phyloP scores from a whole-genome alignment of 2,329 filamentous ascomycete species.

The Nemania sp. region DNA sequence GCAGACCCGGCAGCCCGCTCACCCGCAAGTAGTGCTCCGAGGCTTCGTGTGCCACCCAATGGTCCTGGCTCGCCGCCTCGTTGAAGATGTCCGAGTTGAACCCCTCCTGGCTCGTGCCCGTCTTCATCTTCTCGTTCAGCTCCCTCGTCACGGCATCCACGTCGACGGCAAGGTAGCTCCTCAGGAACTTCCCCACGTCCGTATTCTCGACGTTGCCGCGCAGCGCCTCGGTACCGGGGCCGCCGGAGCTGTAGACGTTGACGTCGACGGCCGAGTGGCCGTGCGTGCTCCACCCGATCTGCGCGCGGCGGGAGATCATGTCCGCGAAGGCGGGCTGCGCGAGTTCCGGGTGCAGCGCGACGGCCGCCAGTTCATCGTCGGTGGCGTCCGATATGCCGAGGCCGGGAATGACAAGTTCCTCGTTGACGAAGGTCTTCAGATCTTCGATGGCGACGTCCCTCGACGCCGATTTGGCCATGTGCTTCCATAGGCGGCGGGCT shows the following conservation, averaged over 20 bases:
- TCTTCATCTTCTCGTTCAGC: slow-evolving; percentile 65
- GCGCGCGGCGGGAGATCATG: slow-evolving; percentile 85
- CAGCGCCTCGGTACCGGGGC: slow-evolving; percentile 66
- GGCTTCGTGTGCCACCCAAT: slow-evolving; percentile 37
- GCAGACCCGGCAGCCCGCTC: neutral
- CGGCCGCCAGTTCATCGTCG: slow-evolving; percentile 68
- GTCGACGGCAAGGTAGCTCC: slow-evolving; percentile 78
- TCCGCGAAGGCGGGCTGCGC: slow-evolving; percentile 70
- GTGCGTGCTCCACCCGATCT: slow-evolving; percentile 92
- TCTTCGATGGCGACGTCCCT: slow-evolving; percentile 40
- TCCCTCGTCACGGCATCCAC: slow-evolving; percentile 78
- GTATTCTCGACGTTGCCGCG: slow-evolving; percentile 94
- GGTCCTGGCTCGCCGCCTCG: slow-evolving; percentile 22
- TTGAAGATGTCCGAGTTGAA: neutral
- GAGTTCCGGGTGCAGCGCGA: slow-evolving; percentile 62
- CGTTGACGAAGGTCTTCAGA: slow-evolving; percentile 68
- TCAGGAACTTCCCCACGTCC: slow-evolving; percentile 82
- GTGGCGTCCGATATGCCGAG: slow-evolving; percentile 78
- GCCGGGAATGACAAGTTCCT: slow-evolving; percentile 67
- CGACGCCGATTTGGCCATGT: slow-evolving; percentile 52
- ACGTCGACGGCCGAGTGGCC: slow-evolving; percentile 94
- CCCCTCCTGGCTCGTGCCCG: too few species aligned
- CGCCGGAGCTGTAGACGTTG: slow-evolving; percentile 86
- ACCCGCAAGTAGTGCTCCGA: neutral
- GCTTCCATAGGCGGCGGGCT: slow-evolving; percentile 61